Base-by-base conservation (phyloP, 768 basidiomycete species). In the Xerocomellus chrysenteron region DNA sequence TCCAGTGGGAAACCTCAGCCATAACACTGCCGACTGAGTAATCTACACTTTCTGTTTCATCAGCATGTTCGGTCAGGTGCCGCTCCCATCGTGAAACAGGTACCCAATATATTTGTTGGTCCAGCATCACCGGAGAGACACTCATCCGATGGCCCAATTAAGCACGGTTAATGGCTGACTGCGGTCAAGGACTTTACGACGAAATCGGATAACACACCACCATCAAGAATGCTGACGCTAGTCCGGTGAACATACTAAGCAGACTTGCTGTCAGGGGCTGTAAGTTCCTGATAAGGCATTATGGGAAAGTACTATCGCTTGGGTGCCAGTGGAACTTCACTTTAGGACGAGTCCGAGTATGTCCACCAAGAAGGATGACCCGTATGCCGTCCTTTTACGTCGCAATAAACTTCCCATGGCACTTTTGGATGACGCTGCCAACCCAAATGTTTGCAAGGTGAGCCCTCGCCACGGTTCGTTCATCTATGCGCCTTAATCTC, bases 371-470 rank as follows among this genome's bases (percentile, higher is more conserved):
- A 92, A 93, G 65, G 82, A 92, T 74, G 95, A 98, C 66, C 96
- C 97, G 1, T 99, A 98, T 69, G 94, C 94, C 10, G 96, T 99
- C 12, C 82, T 99, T 35, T 73, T 99, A 48, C 87, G 88, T 56
- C 82, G 94, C 56, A 98, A 98, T 75, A 98, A 98, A 74, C 80
- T 99, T 14, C 96, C 96, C 4, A 97, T 99, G 94, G 92, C 91
- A 10, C 78, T 99, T 41, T 78, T 99, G 36, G 93, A 96, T 62
- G 95, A 97, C 70, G 87, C 91, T 35, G 82, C 83, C 6, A 94
- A 94, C 64, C 87, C 89, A 2, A 84, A 87, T 68, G 62, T 77
- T 41, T 88, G 86, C 64, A 96, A 95, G 80, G 93, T 82, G 54
- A 39, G 75, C 59, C 47, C 30, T 46, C 19, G 42, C 16, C 19